Conservation (phyloP, 805 yeast species). For the Wilhelminamyces savonicus region DNA sequence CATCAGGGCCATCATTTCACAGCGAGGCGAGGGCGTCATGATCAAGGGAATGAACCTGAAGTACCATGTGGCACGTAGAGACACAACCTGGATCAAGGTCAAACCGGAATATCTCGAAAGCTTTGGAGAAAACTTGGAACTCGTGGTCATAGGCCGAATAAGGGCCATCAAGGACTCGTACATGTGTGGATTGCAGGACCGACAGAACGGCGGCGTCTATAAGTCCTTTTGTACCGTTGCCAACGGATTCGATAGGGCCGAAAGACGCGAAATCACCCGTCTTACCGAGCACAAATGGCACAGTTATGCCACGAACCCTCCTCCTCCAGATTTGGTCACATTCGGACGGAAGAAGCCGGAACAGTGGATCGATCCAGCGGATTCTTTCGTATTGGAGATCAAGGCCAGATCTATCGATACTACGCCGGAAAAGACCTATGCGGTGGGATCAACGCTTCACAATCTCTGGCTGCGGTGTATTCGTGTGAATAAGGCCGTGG, state of each 20-base stretch:
- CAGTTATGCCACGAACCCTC: constrained; percentile 27
- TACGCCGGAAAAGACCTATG: constrained; percentile 40
- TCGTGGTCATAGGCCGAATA: constrained; percentile 65
- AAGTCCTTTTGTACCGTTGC: constrained; percentile 74
- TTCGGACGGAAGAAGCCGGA: constrained; percentile 63
- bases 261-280: constrained; percentile 52
- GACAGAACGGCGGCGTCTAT: constrained; percentile 37
- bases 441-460: constrained; percentile 64
- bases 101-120: constrained; percentile 87
- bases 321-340: constrained; percentile 34
- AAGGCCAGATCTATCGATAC: constrained; percentile 70
- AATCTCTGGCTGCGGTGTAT: constrained; percentile 68
- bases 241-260: constrained; percentile 70
- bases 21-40: constrained; percentile 76
- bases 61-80: constrained; percentile 58
- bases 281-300: constrained; percentile 60
- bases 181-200: constrained; percentile 63
- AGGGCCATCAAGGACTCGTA: constrained; percentile 67
- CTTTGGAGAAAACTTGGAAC: constrained; percentile 81
- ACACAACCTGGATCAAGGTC: constrained; percentile 74
- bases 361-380: constrained; percentile 73
- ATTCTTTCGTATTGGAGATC: constrained; percentile 75
- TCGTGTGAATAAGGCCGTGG: constrained; percentile 62
- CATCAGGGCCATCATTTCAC: constrained; percentile 50
- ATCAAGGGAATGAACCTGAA: constrained; percentile 55